Percentiles rank a stretch among this genome's conserved stretches.
These are phyloP conservation scores for Cordyceps farinosa DNA, from an alignment of 2,329 filamentous ascomycete species.

Conservation along the genomic window DNA sequence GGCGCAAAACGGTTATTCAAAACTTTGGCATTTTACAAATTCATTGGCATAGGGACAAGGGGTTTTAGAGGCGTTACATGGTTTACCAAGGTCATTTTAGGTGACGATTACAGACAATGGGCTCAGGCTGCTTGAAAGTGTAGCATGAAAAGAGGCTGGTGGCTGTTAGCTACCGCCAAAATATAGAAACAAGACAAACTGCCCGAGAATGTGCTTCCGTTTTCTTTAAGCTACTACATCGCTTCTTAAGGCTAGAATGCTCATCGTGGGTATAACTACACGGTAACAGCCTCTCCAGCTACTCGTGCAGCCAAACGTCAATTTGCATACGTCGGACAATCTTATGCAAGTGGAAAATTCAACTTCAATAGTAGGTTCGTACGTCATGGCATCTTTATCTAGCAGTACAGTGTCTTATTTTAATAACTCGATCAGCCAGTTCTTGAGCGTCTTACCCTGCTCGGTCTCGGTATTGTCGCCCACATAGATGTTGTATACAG, in stretches of 20 bases:
- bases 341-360: too few relatives aligned
- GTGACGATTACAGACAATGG: neutral
- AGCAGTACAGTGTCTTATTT: neutral
- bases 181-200: too few relatives aligned
- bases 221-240: too few relatives aligned
- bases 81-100: neutral
- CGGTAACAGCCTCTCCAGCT: too few relatives aligned
- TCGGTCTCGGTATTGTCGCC: slow-evolving; percentile 22
- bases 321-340: slow-evolving; percentile 19
- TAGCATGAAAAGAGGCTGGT: too few relatives aligned
- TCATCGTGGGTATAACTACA: too few relatives aligned
- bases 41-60: neutral
- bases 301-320: slow-evolving; percentile 19
- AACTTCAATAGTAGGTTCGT: too few relatives aligned
- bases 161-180: too few relatives aligned
- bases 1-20: neutral
- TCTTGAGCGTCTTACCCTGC: slow-evolving; percentile 24
- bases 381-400: neutral
- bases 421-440: slow-evolving; percentile 21
- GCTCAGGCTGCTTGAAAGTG: too few relatives aligned
- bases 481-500: slow-evolving; percentile 23
- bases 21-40: neutral
- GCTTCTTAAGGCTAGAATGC: too few relatives aligned
- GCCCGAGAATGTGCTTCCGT: too few relatives aligned
- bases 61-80: neutral